phyloP scores from a whole-genome alignment of 2,329 filamentous ascomycete species.

The Myriangium duriaei region DNA sequence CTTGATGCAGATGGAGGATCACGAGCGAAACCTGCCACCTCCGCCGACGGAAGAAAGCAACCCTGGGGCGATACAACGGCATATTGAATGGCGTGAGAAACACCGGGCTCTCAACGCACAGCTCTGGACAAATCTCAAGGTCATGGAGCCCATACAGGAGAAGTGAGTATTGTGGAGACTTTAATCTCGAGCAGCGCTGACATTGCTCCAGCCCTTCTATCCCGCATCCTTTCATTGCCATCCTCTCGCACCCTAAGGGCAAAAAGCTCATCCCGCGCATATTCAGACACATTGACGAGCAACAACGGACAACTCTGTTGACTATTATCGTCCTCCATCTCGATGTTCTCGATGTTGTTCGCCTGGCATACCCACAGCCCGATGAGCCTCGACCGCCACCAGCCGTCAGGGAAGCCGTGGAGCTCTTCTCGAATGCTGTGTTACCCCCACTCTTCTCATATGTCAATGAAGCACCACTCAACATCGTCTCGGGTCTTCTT shows the following conservation, averaged over 20 bases:
- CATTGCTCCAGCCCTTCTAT: constrained; percentile 47
- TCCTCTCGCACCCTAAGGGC: constrained; percentile 87
- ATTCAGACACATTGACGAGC: constrained; percentile 82
- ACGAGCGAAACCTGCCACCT: constrained; percentile 67
- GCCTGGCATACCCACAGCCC: constrained; percentile 57
- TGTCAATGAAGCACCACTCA: constrained; percentile 78
- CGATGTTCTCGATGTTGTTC: constrained; percentile 81
- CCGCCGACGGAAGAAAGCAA: constrained; percentile 52
- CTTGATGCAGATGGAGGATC: constrained; percentile 88
- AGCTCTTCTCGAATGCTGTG: constrained; percentile 76
- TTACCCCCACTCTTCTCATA: constrained; percentile 85
- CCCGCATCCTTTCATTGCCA: constrained; percentile 86
- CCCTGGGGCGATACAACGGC: constrained; percentile 55
- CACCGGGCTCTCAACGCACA: constrained; percentile 60
- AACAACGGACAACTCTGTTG: constrained; percentile 87
- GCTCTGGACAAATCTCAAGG: constrained; percentile 78
- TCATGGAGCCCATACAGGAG: constrained; percentile 73
- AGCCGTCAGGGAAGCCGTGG: constrained; percentile 77
- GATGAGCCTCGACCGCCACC: constrained; percentile 63
- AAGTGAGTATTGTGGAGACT: constrained; percentile 27
- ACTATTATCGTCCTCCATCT: constrained; percentile 94
- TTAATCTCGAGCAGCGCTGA: constrained; percentile 9
- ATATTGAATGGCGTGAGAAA: constrained; percentile 68
- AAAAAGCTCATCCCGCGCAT: constrained; percentile 92
- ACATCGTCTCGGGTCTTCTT: constrained; percentile 81